A percentile compares a stretch with the other conserved stretches of the same genome.
Evolutionary conservation across 495 filamentous ascomycete genomes (phyloP).

Genomic region (Tuber aestivum): DNA sequence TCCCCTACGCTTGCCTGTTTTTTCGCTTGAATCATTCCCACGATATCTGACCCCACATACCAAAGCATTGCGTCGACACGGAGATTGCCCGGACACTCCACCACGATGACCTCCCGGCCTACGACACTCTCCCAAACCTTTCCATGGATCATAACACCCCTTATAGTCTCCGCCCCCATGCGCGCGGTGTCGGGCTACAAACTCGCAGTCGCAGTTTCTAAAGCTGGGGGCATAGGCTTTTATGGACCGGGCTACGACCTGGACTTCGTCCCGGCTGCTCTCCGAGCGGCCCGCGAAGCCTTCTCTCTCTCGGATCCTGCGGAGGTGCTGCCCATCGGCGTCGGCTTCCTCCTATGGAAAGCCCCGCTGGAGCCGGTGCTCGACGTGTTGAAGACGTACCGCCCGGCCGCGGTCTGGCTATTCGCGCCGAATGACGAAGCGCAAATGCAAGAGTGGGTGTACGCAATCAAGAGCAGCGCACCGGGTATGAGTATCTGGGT

Average conservation of each 20-base stretch:
- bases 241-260: conserved; percentile 43
- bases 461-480: conserved; percentile 44
- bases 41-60: not conserved
- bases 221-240: conserved; percentile 57
- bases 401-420: conserved; percentile 65
- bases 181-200: conserved; percentile 54
- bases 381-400: conserved; percentile 46
- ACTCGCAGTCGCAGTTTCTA: conserved; percentile 56
- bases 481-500: conserved; percentile 56
- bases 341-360: conserved; percentile 59
- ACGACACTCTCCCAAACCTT: conserved; percentile 45
- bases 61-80: not conserved
- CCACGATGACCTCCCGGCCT: conserved; percentile 23
- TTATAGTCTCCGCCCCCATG: conserved; percentile 69
- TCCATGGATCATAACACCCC: conserved; percentile 58
- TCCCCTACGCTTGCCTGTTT: not conserved
- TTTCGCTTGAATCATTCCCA: not conserved
- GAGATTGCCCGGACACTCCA: not conserved
- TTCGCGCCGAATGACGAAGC: conserved; percentile 54
- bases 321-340: conserved; percentile 51
- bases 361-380: conserved; percentile 49
- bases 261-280: conserved; percentile 29
- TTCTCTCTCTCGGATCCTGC: conserved; percentile 21
- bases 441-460: conserved; percentile 55
- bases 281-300: conserved; percentile 34